Evolutionary conservation across 257 asterid genomes (phyloP), one percentile per base, ranked within the genome.

Genomic region (Nicotiana otophora): DNA sequence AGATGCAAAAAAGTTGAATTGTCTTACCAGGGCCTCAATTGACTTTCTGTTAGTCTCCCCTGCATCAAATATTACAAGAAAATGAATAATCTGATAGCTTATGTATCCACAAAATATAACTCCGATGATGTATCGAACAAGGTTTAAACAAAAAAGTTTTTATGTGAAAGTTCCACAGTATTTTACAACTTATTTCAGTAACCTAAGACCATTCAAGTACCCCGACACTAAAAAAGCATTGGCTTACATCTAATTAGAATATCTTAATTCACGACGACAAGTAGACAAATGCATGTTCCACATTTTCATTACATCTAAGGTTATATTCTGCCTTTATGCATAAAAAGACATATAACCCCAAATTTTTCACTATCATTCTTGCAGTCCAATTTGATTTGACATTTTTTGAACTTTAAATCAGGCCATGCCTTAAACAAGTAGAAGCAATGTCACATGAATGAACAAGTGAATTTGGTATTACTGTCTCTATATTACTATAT

Each of bases 21-120:
- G 48, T 8, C 92, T 88, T 81, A 91, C 97, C 93, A 92, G 78
- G 30, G 97, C 97, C 84, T 93, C 97, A 39, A 93, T 84, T 0
- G 97, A 92, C 82, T 91, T 92, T 31, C 85, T 83, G 84, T 87
- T 92, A 64, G 86, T 88, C 57, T 85, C 95, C 68, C 97, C 97
- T 93, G 93, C 87, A 82, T 57, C 68, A 7, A 10, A 48, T 10
- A 55, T 80, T 60, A 12, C 72, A 76, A 66, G 33, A 84, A 84
- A 63, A 61, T 46, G 20, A 64, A 78, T 1, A 3, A 10, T 30
- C 34, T 39, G n/a, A 4, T 19, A 81, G 34, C 31, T 53, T 63
- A n/a, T 62, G 31, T 16, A 62, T 57, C 19, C 53, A 46, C 20
- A 48, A 57, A 9, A 48, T 19, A 12, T 12, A 46, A 48, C 14